Evolutionary conservation across 78 protist genomes (phyloP), one percentile per base, ranked within the genome.

Genomic region (Thecamonas trahens): DNA sequence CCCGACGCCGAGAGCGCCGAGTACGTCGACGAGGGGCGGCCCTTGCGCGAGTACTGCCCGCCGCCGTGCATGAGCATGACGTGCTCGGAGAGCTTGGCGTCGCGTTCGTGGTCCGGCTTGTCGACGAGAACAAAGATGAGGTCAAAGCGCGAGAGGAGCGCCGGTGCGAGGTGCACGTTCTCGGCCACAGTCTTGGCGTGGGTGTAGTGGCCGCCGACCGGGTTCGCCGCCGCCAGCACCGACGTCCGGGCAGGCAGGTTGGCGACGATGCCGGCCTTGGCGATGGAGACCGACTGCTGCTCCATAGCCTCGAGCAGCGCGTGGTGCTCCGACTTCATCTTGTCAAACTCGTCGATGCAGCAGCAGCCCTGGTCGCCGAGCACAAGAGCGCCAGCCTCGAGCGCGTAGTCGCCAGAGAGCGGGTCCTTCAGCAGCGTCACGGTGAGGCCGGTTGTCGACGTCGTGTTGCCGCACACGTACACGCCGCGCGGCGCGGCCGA

Each of bases 321-420:
- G 6, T 80, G 35, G 26, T 86, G 85, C 7, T 75, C 82, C 9
- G 26, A 18, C 29, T 74, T 72, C 99, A 97, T 97, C 73, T 97
- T 97, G 78, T 97, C 99, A 50, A 97, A 95, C 69, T 97, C 99
- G 66, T 97, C 99, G 18, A 97, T 96, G 86, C 99, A 97, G 58
- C 99, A 95, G 37, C 77, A 67, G 22, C 99, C 95, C 40, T 81
- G 90, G 44, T 91, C 95, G 13, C 81, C 87, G 31, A 87, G 71
- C 32, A 83, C 89, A 24, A 90, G 72, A 89, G 71, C 1, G 86
- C 90, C 58, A 86, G 74, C 17, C 95, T 95, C 20, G 17, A 39
- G 3, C 17, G 17, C 17, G 44, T 7, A 8, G 17, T 8, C 17
- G 44, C 44, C 44, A 20, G 84, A 31, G 0, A 55, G 77, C 14